These are phyloP conservation scores for Annulohypoxylon stygium DNA, from an alignment of 495 filamentous ascomycete species.

Conservation along the genomic window DNA sequence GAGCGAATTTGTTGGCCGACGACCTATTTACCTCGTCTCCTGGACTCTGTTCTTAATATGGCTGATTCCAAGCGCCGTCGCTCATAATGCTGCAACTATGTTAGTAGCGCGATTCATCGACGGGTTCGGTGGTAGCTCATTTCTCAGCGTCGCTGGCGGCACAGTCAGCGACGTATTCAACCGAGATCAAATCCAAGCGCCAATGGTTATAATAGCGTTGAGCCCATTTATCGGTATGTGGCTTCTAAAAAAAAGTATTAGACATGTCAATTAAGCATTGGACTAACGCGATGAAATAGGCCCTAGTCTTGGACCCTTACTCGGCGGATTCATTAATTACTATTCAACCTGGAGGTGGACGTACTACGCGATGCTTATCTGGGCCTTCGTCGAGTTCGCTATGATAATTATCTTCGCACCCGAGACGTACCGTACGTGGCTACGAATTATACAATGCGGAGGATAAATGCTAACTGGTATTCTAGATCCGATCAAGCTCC, in stretches of 20 bases:
- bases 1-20: conserved; percentile 88
- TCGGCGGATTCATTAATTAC: conserved; percentile 77
- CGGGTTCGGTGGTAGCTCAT: conserved; percentile 87
- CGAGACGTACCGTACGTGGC: conserved; percentile 82
- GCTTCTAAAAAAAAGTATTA: conserved; percentile 47
- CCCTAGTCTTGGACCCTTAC: conserved; percentile 64
- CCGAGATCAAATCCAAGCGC: conserved; percentile 75
- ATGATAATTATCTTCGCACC: conserved; percentile 81
- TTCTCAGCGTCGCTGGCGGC: conserved; percentile 89
- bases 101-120: conserved; percentile 85
- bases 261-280: conserved; percentile 51
- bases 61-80: conserved; percentile 89
- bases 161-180: conserved; percentile 92
- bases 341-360: conserved; percentile 88
- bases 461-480: neutral
- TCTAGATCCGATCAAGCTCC: conserved; percentile 72
- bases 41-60: conserved; percentile 86
- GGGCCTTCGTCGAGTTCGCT: conserved; percentile 73
- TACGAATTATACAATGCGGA: neutral
- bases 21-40: conserved; percentile 84
- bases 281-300: conserved; percentile 44
- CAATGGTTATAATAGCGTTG: conserved; percentile 76
- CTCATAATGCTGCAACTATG: conserved; percentile 85
- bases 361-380: conserved; percentile 87
- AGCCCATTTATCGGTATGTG: conserved; percentile 81